phyloP scores from a whole-genome alignment of 2,329 filamentous ascomycete genomes.

The Xylariales sp. region DNA sequence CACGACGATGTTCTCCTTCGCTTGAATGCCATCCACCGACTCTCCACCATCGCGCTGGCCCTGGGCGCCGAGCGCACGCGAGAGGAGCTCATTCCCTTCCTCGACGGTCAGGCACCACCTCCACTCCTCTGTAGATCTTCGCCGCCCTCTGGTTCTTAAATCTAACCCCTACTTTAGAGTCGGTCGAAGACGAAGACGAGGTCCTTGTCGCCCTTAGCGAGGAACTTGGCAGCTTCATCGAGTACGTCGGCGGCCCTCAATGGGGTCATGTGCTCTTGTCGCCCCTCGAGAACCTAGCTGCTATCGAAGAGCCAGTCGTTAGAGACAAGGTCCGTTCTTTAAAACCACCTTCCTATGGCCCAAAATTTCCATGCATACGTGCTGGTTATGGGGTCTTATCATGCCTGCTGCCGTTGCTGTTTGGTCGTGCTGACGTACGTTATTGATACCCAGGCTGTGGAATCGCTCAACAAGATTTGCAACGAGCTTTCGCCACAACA shows the following conservation, averaged over 20 bases:
- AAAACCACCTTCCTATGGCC: no score
- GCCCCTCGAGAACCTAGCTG: constrained; percentile 93
- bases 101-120: constrained; percentile 72
- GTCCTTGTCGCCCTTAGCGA: constrained; percentile 95
- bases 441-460: constrained; percentile 67
- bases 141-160: no score
- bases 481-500: constrained; percentile 84
- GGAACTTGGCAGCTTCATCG: constrained; percentile 93
- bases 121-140: constrained; percentile 8
- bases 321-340: constrained; percentile 96
- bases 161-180: constrained; percentile 60
- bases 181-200: constrained; percentile 98
- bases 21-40: constrained; percentile 95
- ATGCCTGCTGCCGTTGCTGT: no score
- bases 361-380: no score
- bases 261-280: constrained; percentile 95
- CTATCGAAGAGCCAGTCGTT: constrained; percentile 96
- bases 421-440: constrained; percentile 8
- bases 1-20: constrained; percentile 98
- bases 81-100: constrained; percentile 97
- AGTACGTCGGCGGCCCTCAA: constrained; percentile 93
- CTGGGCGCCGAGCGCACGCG: constrained; percentile 93
- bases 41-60: constrained; percentile 96
- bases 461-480: constrained; percentile 99
- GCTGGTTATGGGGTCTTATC: no score